Base-by-base conservation (phyloP, 345 rosid genomes). In the Rhizophora mangle region DNA sequence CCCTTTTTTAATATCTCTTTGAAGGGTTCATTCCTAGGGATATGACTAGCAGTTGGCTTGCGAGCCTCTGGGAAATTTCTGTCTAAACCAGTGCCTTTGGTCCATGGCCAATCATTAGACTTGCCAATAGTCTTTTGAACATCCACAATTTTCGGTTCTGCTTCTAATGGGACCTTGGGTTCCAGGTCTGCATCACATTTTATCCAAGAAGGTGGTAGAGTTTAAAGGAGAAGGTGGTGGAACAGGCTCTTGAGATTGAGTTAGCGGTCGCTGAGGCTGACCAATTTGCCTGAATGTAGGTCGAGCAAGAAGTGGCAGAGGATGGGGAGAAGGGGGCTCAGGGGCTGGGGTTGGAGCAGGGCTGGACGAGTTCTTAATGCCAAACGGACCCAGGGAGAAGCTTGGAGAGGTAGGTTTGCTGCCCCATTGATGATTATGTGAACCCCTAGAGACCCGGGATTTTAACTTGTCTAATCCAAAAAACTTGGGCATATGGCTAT, bases 301-400 rank as follows among this genome's bases (percentile, higher is more conserved):
- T 43, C 77, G 77, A 34, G 62, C 13, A 3, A 74, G 8, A 37
- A 64, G 16, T 2, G 86, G 76, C 34, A 80, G 78, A 18, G 83
- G 69, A 19, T 76, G 78, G 19, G 80, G 57, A 62, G 88, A 71
- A 15, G 80, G 47, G 6, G 85, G 64, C 27, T 66, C 76, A 4
- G 84, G 81, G 8, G 77, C 29, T 5, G 83, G 76, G 20, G 77
- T 8, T 34, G 83, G 78, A 19, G 74, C 37, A 47, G 73, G 57
- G 2, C 66, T 4, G 84, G 81, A 30, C 88, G 83, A 30, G 74
- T 68, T 20, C 85, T 46, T 52, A 89, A 82, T 29, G 82, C 58
- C 64, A 82, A 76, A 65, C 91, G 91, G 39, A 78, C 76, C 91
- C 91, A 86, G 16, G 82, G 85, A 52, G 89, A 86, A 64, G 84